phyloP scores from a whole-genome alignment of 148 eudicot species.

The Fagopyrum esculentum region DNA sequence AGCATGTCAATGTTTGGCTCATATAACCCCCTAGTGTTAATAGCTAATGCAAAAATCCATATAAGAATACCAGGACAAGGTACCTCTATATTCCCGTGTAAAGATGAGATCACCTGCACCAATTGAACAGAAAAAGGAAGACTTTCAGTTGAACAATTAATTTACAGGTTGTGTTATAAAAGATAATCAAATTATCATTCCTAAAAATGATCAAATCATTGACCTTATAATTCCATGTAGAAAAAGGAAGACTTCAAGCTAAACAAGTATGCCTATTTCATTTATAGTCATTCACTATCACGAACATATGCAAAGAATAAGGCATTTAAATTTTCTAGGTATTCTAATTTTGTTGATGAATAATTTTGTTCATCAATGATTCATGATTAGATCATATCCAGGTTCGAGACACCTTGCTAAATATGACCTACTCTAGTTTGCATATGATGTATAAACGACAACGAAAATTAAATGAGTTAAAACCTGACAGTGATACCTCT shows the following conservation, averaged over 20 bases:
- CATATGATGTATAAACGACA: neutral
- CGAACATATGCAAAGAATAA: neutral
- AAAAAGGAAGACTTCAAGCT: too few relatives aligned
- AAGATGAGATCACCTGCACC: constrained; percentile 48
- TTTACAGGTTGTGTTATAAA: neutral
- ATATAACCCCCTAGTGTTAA: too few relatives aligned
- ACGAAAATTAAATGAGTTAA: neutral
- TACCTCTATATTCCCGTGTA: constrained; percentile 67
- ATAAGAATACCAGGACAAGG: constrained; percentile 5
- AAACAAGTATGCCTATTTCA: neutral
- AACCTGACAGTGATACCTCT: neutral
- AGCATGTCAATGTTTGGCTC: too few relatives aligned
- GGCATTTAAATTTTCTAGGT: neutral
- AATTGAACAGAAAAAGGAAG: neutral
- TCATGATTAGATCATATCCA: neutral
- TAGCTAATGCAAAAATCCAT: constrained; percentile 17
- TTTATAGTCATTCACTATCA: neutral
- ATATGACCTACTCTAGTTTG: neutral
- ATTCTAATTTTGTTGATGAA: neutral
- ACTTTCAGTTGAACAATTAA: neutral
- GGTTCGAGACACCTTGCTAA: neutral
- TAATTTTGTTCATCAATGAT: neutral
- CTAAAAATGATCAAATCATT: neutral
- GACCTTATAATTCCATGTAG: too few relatives aligned
- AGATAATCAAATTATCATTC: neutral